Conservation (phyloP, 331 rosid genomes). For the Cydonia oblonga region DNA sequence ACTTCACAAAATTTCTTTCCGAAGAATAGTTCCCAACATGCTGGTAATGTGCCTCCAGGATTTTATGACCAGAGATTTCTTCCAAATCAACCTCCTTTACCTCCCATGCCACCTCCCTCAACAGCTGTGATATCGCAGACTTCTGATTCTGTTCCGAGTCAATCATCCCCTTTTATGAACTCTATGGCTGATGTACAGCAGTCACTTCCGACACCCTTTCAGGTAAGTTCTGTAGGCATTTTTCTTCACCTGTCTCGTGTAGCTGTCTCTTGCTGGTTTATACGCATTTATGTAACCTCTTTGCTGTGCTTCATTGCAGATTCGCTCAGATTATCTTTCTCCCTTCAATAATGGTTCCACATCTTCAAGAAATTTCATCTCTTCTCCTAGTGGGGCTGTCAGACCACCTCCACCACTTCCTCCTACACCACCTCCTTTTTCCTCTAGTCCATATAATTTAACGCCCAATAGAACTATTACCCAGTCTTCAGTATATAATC, state of each 20-base stretch:
- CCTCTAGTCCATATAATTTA: constrained; percentile 57
- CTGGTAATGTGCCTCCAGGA: constrained; percentile 57
- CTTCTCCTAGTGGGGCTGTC: constrained; percentile 64
- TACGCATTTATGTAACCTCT: neutral
- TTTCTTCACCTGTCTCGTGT: neutral
- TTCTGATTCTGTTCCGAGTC: constrained; percentile 49
- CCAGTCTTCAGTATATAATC: constrained; percentile 49
- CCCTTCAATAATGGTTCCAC: constrained; percentile 40
- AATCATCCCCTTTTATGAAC: constrained; percentile 50
- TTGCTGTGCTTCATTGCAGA: constrained; percentile 36
- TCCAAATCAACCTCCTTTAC: constrained; percentile 87
- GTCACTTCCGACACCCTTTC: constrained; percentile 35
- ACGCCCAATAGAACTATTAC: constrained; percentile 41
- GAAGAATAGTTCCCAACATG: constrained; percentile 61
- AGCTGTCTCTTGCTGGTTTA: neutral
- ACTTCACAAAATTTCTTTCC: constrained; percentile 43
- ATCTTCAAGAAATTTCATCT: constrained; percentile 43
- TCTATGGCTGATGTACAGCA: constrained; percentile 53
- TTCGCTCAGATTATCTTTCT: constrained; percentile 58
- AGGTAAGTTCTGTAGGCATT: constrained; percentile 32
- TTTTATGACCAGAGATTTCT: constrained; percentile 66
- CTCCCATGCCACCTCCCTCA: constrained; percentile 90
- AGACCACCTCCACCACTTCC: constrained; percentile 98
- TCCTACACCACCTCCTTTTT: constrained; percentile 86
- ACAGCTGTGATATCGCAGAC: constrained; percentile 49